phyloP scores from a whole-genome alignment of 495 filamentous ascomycete species.

The Annulohypoxylon moriforme region DNA sequence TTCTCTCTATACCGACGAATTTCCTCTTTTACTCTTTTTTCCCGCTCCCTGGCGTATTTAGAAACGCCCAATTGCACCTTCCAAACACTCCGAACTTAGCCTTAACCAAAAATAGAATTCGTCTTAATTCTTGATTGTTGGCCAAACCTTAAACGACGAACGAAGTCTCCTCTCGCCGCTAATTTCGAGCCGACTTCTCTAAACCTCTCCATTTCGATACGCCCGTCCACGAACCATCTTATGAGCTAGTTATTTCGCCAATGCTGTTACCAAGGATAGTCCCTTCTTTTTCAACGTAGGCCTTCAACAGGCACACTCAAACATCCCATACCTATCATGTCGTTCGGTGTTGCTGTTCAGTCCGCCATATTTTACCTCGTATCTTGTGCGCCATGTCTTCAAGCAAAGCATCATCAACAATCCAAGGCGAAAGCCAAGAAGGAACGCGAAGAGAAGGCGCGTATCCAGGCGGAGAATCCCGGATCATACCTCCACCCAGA shows the following conservation, averaged over 20 bases:
- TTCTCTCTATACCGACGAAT: conserved; percentile 16
- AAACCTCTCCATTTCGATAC: conserved; percentile 1
- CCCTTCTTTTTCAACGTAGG: conserved; percentile 20
- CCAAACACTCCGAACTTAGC: conserved; percentile 1
- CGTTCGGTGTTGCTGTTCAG: conserved; percentile 68
- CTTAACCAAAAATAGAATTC: conserved; percentile 20
- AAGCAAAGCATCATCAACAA: conserved; percentile 70
- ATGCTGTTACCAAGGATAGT: conserved; percentile 23
- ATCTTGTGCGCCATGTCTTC: conserved; percentile 83
- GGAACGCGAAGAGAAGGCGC: conserved; percentile 67
- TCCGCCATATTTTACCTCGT: conserved; percentile 89
- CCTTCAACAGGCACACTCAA: conserved; percentile 23
- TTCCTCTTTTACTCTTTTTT: too few relatives aligned
- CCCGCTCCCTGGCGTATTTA: not conserved
- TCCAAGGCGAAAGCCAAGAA: conserved; percentile 71
- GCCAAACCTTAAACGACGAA: conserved; percentile 11
- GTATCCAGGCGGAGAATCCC: conserved; percentile 72
- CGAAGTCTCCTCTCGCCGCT: not conserved
- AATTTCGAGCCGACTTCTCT: not conserved
- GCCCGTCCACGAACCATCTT: not conserved
- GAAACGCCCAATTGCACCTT: conserved; percentile 5
- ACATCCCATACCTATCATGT: conserved; percentile 54
- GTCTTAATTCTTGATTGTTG: conserved; percentile 19
- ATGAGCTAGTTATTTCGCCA: conserved; percentile 16
- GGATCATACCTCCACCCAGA: conserved; percentile 80